These are phyloP conservation scores for Kondoa malvinella DNA, from an alignment of 768 basidiomycete genomes.

Conservation along the genomic window DNA sequence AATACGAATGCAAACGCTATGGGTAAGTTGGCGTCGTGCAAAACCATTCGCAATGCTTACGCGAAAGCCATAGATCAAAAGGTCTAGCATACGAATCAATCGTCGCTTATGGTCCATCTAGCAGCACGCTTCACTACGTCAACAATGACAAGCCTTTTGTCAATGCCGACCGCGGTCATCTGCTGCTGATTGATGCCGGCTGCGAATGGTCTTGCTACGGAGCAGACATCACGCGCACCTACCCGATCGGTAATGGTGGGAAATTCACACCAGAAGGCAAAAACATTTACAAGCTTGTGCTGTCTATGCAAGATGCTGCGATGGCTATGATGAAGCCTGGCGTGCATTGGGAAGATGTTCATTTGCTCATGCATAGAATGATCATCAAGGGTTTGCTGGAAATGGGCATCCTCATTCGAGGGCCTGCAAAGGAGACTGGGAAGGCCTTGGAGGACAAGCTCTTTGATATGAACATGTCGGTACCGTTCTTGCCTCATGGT, in stretches of 20 bases:
- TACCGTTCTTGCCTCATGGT: slow-evolving; percentile 90
- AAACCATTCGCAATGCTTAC: background rate
- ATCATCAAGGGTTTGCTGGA: slow-evolving; percentile 66
- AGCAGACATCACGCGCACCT: slow-evolving; percentile 42
- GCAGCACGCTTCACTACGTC: slow-evolving; percentile 71
- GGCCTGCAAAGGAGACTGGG: slow-evolving; percentile 40
- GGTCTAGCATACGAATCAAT: slow-evolving; percentile 88
- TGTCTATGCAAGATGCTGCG: slow-evolving; percentile 71
- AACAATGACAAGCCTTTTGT: slow-evolving; percentile 20
- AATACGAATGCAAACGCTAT: slow-evolving; percentile 70
- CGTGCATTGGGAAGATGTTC: slow-evolving; percentile 78
- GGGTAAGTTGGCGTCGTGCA: slow-evolving; percentile 41
- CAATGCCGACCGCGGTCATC: slow-evolving; percentile 9
- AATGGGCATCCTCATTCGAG: slow-evolving; percentile 67
- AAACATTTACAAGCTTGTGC: slow-evolving; percentile 69
- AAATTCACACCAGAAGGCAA: slow-evolving; percentile 65
- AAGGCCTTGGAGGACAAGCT: slow-evolving; percentile 33
- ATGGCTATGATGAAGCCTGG: slow-evolving; percentile 55
- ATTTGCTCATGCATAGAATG: slow-evolving; percentile 61
- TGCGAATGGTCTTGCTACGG: slow-evolving; percentile 69
- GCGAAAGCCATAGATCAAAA: slow-evolving; percentile 41
- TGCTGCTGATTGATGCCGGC: slow-evolving; percentile 50
- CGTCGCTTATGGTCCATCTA: slow-evolving; percentile 67
- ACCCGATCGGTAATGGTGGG: slow-evolving; percentile 71
- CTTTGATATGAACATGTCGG: slow-evolving; percentile 54